Base-by-base conservation (phyloP, 352 stramenopile species). In the Phytophthora podocarpi region DNA sequence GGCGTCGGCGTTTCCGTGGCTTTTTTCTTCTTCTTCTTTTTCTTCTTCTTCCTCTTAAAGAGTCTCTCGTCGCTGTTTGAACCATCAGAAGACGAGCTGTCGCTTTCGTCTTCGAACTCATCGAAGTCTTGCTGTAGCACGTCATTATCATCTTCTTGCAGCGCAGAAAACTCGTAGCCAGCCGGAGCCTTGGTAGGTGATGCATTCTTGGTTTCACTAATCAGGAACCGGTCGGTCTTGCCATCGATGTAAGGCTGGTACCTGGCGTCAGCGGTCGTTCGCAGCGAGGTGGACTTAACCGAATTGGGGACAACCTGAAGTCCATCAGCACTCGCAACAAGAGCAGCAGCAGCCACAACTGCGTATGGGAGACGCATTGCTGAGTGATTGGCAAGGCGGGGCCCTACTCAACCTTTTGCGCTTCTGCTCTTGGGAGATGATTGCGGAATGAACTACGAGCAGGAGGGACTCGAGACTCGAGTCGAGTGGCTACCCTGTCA, bases 181-280 rank as follows among this genome's bases (percentile, higher is more conserved):
- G 39, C 35, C 16, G 49, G 36, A 9, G 20, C 30, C 26, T 46
- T 43, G 9, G 31, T 59, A 5, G 9, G 1, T 1, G 3, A 9
- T 5, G 41, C 40, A 26, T 61, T 55, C 13, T 43, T 60, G 10
- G 27, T 7, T 20, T 68, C 60, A 15, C 35, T 50, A 23, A 59
- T 34, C 35, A 68, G 27, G 27, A 68, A 54, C 5, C 60, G 42
- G 12, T 64, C 52, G 13, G 45, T 43, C 30, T 64, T 52, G 16
- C 60, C 52, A 52, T 68, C 52, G 18, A 68, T 36, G 53, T 58
- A 58, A 2, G 60, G 45, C 18, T 55, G 52, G 28, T 68, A 40
- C 0, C 52, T 31, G 27, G 7, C 11, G 4, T 64, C 60, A n/a
- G 52, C 24, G 28, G 18, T 28, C 15, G 26, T 34, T 39, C 53